These are phyloP conservation scores for Talaromyces atroroseus DNA, from an alignment of 2,329 filamentous ascomycete genomes.

Conservation along the genomic window DNA sequence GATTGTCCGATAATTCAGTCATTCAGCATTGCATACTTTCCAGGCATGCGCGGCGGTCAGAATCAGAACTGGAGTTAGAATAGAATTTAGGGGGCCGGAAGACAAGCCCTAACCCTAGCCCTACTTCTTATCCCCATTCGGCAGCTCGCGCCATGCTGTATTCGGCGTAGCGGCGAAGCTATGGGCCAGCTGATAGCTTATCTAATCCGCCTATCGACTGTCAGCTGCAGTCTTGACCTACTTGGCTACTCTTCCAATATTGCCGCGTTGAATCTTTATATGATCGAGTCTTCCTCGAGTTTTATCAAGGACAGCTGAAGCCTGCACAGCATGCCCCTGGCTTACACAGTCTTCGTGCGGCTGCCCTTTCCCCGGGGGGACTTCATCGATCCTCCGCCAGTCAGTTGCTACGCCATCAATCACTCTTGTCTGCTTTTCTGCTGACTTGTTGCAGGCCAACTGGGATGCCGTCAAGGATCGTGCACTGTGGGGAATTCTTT, in stretches of 20 bases:
- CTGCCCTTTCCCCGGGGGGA: conserved; percentile 82
- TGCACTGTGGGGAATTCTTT: conserved; percentile 83
- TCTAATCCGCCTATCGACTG: too few species aligned
- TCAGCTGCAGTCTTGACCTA: too few species aligned
- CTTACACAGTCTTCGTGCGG: conserved; percentile 70
- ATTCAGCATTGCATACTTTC: conserved; percentile 22
- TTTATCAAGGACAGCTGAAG: not conserved
- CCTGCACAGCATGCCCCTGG: not conserved
- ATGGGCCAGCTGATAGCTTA: too few species aligned
- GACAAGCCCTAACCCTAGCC: too few species aligned
- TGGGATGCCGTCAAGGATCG: conserved; percentile 88
- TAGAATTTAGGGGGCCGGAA: too few species aligned
- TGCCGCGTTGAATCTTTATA: too few species aligned
- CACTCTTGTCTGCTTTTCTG: conserved; percentile 6
- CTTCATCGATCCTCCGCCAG: conserved; percentile 85
- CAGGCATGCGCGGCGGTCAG: too few species aligned
- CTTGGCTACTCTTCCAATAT: too few species aligned
- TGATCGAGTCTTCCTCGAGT: not conserved
- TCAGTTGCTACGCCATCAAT: conserved; percentile 39
- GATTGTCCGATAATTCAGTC: not conserved
- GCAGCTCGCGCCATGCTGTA: too few species aligned
- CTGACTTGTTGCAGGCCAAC: conserved; percentile 56
- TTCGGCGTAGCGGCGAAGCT: too few species aligned
- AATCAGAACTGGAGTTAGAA: too few species aligned
- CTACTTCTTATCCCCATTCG: too few species aligned